Conservation (phyloP, 345 rosid genomes). For the Psidium guajava region DNA sequence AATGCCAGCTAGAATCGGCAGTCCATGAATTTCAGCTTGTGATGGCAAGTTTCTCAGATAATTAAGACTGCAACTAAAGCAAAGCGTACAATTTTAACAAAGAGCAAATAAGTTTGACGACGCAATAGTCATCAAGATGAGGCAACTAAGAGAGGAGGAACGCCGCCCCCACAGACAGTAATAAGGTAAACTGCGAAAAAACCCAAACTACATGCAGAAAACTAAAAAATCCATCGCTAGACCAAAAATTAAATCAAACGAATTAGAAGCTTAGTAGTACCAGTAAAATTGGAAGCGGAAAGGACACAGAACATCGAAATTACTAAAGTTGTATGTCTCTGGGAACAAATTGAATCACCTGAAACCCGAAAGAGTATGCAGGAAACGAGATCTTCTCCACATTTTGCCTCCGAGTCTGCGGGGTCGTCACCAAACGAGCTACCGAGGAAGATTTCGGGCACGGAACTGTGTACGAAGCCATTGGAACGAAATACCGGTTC, state of each 20-base stretch:
- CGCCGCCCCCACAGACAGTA: neutral
- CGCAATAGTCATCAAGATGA: neutral
- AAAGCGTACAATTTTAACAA: neutral
- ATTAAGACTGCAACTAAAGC: neutral
- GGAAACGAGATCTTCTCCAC: constrained; percentile 17
- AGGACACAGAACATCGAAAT: neutral
- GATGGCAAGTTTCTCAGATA: neutral
- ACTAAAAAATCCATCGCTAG: neutral
- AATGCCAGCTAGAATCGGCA: neutral
- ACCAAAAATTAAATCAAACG: neutral
- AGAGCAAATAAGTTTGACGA: neutral
- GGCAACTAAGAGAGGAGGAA: neutral
- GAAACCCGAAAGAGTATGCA: neutral
- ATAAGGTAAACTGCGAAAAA: neutral
- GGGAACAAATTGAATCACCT: constrained; percentile 6
- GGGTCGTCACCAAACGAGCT: constrained; percentile 31
- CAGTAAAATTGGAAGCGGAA: neutral
- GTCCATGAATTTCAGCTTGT: neutral
- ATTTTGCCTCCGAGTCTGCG: constrained; percentile 3
- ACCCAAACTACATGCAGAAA: neutral
- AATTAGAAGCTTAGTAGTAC: neutral
- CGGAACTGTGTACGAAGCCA: constrained; percentile 59
- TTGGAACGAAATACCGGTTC: neutral
- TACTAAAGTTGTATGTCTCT: neutral
- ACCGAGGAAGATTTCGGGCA: constrained; percentile 48